A percentile compares a stretch with the other conserved stretches of the same genome.
phyloP scores from a whole-genome alignment of 768 basidiomycete species.

The Cystobasidium tubakii region DNA sequence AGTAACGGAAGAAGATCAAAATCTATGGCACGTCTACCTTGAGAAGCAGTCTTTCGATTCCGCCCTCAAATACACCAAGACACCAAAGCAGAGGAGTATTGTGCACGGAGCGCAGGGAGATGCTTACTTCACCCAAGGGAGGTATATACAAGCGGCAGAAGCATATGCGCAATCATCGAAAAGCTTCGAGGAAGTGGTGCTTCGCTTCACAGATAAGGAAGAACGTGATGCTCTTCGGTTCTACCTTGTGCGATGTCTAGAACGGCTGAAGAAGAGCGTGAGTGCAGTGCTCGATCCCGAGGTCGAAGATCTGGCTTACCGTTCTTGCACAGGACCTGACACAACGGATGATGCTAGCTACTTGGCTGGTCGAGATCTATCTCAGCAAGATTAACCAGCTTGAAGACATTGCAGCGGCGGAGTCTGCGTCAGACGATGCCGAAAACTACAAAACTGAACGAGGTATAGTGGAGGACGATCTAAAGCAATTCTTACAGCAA shows the following conservation, averaged over 20 bases:
- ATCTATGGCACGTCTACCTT: conserved; percentile 88
- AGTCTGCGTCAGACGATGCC: conserved; percentile 58
- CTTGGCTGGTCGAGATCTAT: conserved; percentile 96
- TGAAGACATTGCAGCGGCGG: conserved; percentile 86
- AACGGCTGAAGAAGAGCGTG: conserved; percentile 75
- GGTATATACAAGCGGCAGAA: conserved; percentile 86
- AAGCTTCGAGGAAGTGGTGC: conserved; percentile 81
- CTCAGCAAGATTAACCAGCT: conserved; percentile 92
- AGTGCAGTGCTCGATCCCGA: conserved; percentile 45
- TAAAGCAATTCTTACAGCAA: conserved; percentile 83
- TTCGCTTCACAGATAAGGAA: conserved; percentile 80
- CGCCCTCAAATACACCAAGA: conserved; percentile 70
- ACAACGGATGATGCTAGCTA: conserved; percentile 94
- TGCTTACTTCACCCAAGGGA: conserved; percentile 66
- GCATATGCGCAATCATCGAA: conserved; percentile 75
- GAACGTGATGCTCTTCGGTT: conserved; percentile 85
- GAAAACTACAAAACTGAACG: conserved; percentile 77
- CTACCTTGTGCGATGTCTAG: conserved; percentile 79
- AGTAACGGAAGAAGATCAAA: conserved; percentile 78
- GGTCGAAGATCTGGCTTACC: not conserved
- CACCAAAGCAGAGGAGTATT: conserved; percentile 69
- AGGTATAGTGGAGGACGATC: conserved; percentile 79
- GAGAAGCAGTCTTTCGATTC: conserved; percentile 69
- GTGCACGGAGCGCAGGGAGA: conserved; percentile 78
- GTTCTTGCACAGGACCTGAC: conserved; percentile 64